These are phyloP conservation scores for Phyllosticta citribraziliensis DNA, from an alignment of 2,329 filamentous ascomycete species.

Conservation along the genomic window DNA sequence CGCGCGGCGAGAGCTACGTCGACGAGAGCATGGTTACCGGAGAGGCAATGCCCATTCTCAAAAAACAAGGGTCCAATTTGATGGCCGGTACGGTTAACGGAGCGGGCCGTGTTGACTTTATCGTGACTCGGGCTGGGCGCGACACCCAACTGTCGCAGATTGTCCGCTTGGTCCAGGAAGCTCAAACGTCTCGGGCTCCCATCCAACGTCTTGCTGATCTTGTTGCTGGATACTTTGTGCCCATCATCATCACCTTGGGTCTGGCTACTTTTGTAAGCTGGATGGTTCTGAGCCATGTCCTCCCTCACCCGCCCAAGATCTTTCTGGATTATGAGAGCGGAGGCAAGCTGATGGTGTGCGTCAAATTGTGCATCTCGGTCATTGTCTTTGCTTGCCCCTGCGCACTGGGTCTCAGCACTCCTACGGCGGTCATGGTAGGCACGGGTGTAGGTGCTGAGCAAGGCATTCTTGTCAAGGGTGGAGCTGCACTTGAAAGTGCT, in stretches of 20 bases:
- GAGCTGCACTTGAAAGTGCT: slow-evolving; percentile 79
- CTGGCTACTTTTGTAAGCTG: slow-evolving; percentile 77
- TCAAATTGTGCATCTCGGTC: slow-evolving; percentile 96
- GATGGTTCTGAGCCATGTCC: slow-evolving; percentile 88
- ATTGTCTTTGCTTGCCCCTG: slow-evolving; percentile 98
- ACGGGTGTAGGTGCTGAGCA: slow-evolving; percentile 94
- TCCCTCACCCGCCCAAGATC: slow-evolving; percentile 76
- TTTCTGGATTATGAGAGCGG: slow-evolving; percentile 74
- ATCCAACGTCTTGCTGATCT: slow-evolving; percentile 89
- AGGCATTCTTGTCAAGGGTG: slow-evolving; percentile 95
- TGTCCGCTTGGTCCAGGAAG: slow-evolving; percentile 94
- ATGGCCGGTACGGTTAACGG: slow-evolving; percentile 96
- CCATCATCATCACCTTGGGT: slow-evolving; percentile 75
- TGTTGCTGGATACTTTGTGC: slow-evolving; percentile 89
- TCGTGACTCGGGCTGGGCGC: slow-evolving; percentile 81
- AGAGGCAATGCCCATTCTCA: slow-evolving; percentile 90
- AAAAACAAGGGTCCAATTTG: slow-evolving; percentile 66
- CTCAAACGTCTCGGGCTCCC: slow-evolving; percentile 85
- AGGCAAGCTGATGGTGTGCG: slow-evolving; percentile 89
- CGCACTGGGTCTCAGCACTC: slow-evolving; percentile 88
- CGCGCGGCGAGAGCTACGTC: slow-evolving; percentile 82
- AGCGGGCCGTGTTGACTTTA: slow-evolving; percentile 81
- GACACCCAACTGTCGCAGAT: slow-evolving; percentile 98
- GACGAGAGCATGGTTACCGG: slow-evolving; percentile 99
- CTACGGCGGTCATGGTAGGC: slow-evolving; percentile 97